These are phyloP conservation scores for Globisporangium camurandrum DNA, from an alignment of 352 stramenopile genomes.

Conservation along the genomic window DNA sequence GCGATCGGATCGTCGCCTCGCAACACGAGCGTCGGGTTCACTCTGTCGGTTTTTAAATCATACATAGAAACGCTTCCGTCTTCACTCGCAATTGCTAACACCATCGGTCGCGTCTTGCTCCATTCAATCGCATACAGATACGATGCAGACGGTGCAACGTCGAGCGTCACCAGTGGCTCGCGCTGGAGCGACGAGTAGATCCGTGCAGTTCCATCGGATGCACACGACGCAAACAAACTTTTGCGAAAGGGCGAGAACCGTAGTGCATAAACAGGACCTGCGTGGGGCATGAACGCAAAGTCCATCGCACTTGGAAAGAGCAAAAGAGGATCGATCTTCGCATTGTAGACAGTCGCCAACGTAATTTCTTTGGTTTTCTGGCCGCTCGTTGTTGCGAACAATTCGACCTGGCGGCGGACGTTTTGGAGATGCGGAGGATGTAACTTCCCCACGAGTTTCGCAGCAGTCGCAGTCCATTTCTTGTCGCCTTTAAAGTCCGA, in stretches of 20 bases:
- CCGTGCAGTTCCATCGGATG: constrained; percentile 70
- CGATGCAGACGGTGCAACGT: constrained; percentile 53
- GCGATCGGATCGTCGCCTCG: constrained; percentile 22
- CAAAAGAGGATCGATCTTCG: constrained; percentile 45
- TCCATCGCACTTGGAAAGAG: constrained; percentile 66
- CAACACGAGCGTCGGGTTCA: constrained; percentile 34
- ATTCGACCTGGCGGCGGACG: constrained; percentile 63
- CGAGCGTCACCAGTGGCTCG: constrained; percentile 49
- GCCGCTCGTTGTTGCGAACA: constrained; percentile 44
- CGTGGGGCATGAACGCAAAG: constrained; percentile 70
- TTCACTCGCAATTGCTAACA: constrained; percentile 64
- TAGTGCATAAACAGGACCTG: constrained; percentile 69
- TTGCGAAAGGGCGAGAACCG: constrained; percentile 82
- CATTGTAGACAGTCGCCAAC: constrained; percentile 64
- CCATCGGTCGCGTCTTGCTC: constrained; percentile 65
- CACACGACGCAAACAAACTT: constrained; percentile 70
- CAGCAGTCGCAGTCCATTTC: constrained; percentile 71
- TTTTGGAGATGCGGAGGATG: constrained; percentile 30
- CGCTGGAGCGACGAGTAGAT: constrained; percentile 66
- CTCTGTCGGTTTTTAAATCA: constrained; percentile 53
- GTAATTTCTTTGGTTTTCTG: constrained; percentile 64
- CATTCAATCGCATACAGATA: constrained; percentile 74
- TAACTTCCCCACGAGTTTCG: constrained; percentile 48
- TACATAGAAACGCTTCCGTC: constrained; percentile 74
- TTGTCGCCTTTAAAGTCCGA: constrained; percentile 68